Conservation (phyloP, 371 early-diverging fungal species). For the Apophysomyces ossiformis region DNA sequence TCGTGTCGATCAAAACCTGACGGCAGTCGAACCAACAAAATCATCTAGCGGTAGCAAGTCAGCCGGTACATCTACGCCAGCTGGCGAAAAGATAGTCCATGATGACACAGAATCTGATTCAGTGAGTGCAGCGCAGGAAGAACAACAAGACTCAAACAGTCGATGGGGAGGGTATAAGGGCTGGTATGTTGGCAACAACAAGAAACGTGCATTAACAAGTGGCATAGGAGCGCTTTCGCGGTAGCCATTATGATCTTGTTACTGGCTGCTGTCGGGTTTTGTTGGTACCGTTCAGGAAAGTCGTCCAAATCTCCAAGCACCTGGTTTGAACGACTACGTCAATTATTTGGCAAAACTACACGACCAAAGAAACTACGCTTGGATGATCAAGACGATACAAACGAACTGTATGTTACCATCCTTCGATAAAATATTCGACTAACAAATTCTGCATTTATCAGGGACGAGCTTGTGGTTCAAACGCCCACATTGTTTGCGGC, state of each 20-base stretch:
- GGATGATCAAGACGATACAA: slow-evolving; percentile 48
- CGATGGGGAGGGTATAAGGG: slow-evolving; percentile 29
- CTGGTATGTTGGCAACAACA: slow-evolving; percentile 16
- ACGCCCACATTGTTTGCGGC: slow-evolving; percentile 50
- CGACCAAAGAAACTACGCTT: slow-evolving; percentile 34
- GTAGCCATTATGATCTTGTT: slow-evolving; percentile 35
- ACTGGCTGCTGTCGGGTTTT: slow-evolving; percentile 30
- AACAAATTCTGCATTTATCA: slow-evolving; percentile 10
- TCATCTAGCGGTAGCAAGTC: neutral
- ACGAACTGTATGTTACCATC: slow-evolving; percentile 45
- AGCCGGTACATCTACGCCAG: neutral
- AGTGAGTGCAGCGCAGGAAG: neutral
- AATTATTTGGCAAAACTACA: neutral
- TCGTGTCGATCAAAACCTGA: slow-evolving; percentile 25
- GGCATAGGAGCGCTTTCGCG: slow-evolving; percentile 34
- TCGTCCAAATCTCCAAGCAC: slow-evolving; percentile 13
- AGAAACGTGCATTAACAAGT: neutral
- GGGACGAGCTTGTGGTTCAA: slow-evolving; percentile 53
- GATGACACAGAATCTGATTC: neutral
- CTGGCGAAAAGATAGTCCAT: slow-evolving; percentile 8
- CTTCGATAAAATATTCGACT: too few species aligned
- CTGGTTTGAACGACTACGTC: slow-evolving; percentile 5
- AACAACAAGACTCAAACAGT: neutral
- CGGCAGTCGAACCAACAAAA: neutral
- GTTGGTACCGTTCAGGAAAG: slow-evolving; percentile 33